phyloP scores from a whole-genome alignment of 768 basidiomycete species.

The Rubroboletus satanas region DNA sequence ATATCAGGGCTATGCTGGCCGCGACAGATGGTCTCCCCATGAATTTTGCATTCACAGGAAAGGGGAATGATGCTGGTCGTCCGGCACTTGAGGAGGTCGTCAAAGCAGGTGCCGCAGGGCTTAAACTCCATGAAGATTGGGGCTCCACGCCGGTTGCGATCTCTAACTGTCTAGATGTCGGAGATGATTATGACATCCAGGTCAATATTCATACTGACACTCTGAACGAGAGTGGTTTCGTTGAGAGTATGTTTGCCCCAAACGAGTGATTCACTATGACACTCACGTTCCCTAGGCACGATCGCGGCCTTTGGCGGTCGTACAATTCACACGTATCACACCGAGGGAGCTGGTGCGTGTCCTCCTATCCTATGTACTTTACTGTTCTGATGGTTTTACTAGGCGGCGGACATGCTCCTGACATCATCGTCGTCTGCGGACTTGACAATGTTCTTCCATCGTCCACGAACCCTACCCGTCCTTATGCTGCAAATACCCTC shows the following conservation, averaged over 20 bases:
- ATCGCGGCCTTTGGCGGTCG: constrained; percentile 85
- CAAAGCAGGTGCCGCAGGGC: constrained; percentile 77
- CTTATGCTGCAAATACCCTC: constrained; percentile 85
- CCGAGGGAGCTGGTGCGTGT: constrained; percentile 79
- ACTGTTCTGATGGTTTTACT: not conserved
- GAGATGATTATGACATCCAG: constrained; percentile 92
- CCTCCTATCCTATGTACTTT: not conserved
- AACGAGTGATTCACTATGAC: not conserved
- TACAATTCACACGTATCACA: constrained; percentile 97
- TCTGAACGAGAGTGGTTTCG: constrained; percentile 94
- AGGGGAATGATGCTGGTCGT: constrained; percentile 87
- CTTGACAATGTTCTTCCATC: constrained; percentile 87
- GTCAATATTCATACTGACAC: constrained; percentile 96
- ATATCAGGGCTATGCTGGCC: constrained; percentile 85
- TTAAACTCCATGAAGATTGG: constrained; percentile 99
- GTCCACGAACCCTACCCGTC: constrained; percentile 95
- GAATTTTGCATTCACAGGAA: constrained; percentile 95
- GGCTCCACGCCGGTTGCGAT: constrained; percentile 86
- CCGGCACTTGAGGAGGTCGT: constrained; percentile 76
- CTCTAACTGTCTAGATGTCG: constrained; percentile 70
- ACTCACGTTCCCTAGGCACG: constrained; percentile 50
- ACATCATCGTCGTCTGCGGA: constrained; percentile 96
- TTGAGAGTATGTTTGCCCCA: constrained; percentile 64
- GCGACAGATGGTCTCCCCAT: constrained; percentile 88
- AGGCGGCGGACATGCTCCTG: constrained; percentile 96